Base-by-base conservation (phyloP, 2,329 filamentous ascomycete species). In the Piedraia hortae region DNA sequence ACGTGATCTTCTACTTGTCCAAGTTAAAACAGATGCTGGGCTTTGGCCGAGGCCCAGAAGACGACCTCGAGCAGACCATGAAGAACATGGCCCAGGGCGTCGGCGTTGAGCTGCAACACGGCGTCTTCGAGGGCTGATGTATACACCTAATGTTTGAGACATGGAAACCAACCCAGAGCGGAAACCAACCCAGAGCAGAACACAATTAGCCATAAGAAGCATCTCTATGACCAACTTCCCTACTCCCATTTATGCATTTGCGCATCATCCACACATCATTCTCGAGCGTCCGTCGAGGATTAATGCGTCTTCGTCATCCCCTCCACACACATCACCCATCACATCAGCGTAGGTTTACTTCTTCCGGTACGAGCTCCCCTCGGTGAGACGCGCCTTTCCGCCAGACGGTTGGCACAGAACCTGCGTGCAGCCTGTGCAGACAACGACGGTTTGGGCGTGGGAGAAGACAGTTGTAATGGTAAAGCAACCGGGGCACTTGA, bases 391-490 rank as follows among this genome's bases (percentile, higher is more conserved):
- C 50, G 85, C 85, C 68, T 97, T 97, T 48, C 85, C 85, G 68
- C 85, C 85, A 43, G 85, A 97, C 39, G 85, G 85, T 57, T 97
- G 85, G 75, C 85, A 97, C 35, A 97, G 75, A 41, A 97, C 85
- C 45, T 88, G 91, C 46, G 82, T 90, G 75, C 85, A 97, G 47
- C 85, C 85, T 50, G 78, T 78, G 72, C 85, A 97, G 66, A 93
- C 88, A 56, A 97, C 85, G 53, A 97, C 85, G 52, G 85, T 97
- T 67, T 97, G 85, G 55, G 85, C 85, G 67, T 97, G 85, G 35
- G 82, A 93, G 75, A 93, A 97, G 58, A 97, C 85, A 54, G 85
- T 97, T 55, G 85, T 97, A 68, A 97, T 97, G 56, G 80, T 91
- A 72, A 93, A 97, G 75, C 85, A 97, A 48, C 85, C 85, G 53